A percentile compares a stretch with the other conserved stretches of the same genome.
Evolutionary conservation across 306 rosid genomes (phyloP).

Genomic region (Vigna trinervia): DNA sequence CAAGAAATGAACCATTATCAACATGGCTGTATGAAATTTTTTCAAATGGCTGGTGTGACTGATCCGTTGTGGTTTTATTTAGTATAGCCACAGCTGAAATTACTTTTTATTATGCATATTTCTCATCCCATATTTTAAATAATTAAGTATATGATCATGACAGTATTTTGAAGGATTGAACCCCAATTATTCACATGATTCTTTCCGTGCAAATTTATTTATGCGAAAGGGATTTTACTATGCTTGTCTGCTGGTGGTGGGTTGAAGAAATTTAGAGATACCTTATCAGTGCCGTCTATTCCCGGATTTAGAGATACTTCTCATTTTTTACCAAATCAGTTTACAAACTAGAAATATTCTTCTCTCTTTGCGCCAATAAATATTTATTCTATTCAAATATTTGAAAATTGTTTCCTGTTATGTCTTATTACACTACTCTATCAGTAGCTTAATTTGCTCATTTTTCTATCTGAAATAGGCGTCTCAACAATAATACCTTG

Average conservation of each 20-base stretch:
- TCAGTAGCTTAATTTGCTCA: slow-evolving; percentile 47
- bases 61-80: slow-evolving; percentile 15
- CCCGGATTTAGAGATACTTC: slow-evolving; percentile 4
- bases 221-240: too few relatives aligned
- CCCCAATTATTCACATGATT: not conserved
- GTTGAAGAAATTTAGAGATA: not conserved
- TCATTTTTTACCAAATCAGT: slow-evolving; percentile 17
- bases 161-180: not conserved
- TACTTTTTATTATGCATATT: not conserved
- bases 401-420: slow-evolving; percentile 36
- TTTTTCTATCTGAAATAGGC: slow-evolving; percentile 63
- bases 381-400: not conserved
- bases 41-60: slow-evolving; percentile 21
- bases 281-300: not conserved
- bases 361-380: not conserved
- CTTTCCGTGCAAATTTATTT: slow-evolving; percentile 2
- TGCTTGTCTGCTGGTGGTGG: not conserved
- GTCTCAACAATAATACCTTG: slow-evolving; percentile 93
- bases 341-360: slow-evolving; percentile 7
- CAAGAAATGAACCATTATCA: not conserved
- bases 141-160: not conserved
- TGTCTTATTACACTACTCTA: slow-evolving; percentile 25
- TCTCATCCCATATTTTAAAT: not conserved
- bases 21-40: slow-evolving; percentile 6
- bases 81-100: not conserved